phyloP scores from a whole-genome alignment of 1,139 yeast genomes.

The Ashbya aceris region DNA sequence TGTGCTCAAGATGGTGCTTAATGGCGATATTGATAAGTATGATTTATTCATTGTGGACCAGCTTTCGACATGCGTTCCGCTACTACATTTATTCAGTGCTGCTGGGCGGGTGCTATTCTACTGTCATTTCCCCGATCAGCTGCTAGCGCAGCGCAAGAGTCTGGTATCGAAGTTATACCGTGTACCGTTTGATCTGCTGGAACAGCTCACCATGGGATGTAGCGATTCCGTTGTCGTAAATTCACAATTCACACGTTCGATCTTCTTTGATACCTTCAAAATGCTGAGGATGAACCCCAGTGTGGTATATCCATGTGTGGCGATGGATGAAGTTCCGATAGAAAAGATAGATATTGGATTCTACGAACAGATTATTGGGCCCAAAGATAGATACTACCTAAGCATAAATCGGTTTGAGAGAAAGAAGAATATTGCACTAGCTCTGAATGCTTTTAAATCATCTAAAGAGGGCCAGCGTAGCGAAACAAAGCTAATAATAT shows the following conservation, averaged over 20 bases:
- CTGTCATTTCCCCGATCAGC: slow-evolving; percentile 93
- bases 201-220: slow-evolving; percentile 67
- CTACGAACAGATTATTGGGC: slow-evolving; percentile 13
- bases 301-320: slow-evolving; percentile 88
- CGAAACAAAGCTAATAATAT: slow-evolving; percentile 45
- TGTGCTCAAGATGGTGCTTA: slow-evolving; percentile 39
- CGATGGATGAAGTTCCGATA: slow-evolving; percentile 26
- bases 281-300: slow-evolving; percentile 38
- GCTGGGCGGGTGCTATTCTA: slow-evolving; percentile 54
- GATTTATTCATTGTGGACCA: slow-evolving; percentile 85
- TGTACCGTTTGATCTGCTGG: slow-evolving; percentile 70
- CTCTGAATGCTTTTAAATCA: slow-evolving; percentile 53
- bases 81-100: slow-evolving; percentile 45
- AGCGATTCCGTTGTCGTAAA: slow-evolving; percentile 82
- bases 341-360: slow-evolving; percentile 17
- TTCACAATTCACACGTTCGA: slow-evolving; percentile 67
- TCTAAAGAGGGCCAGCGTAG: slow-evolving; percentile 20
- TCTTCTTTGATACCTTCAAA: slow-evolving; percentile 58
- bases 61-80: slow-evolving; percentile 74
- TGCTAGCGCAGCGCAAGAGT: slow-evolving; percentile 53
- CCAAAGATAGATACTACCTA: slow-evolving; percentile 37
- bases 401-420: slow-evolving; percentile 85
- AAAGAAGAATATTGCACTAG: slow-evolving; percentile 74
- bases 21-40: slow-evolving; percentile 40
- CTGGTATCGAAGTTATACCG: slow-evolving; percentile 58